Percentiles rank a stretch among this genome's conserved stretches.
Conservation (phyloP, 2,329 filamentous ascomycete species). For the Alternaria arbusti region DNA sequence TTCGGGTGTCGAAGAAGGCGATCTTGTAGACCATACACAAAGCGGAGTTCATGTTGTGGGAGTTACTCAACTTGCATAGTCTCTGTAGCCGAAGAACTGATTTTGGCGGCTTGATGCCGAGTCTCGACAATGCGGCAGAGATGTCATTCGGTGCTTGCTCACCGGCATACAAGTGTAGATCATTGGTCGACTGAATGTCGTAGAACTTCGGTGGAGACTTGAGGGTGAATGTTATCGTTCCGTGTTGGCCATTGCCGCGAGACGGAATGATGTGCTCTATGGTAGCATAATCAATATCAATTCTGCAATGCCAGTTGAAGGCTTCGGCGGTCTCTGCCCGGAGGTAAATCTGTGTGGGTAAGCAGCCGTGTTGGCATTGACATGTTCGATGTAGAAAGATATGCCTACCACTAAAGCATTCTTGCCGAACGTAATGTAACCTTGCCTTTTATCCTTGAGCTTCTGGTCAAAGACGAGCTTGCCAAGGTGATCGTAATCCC, state of each 20-base stretch:
- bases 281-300: slow-evolving; percentile 54
- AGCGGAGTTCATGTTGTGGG: slow-evolving; percentile 50
- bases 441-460: slow-evolving; percentile 50
- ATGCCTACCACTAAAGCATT: slow-evolving; percentile 35
- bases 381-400: neutral
- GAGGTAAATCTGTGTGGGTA: slow-evolving; percentile 15
- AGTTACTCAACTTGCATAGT: slow-evolving; percentile 45
- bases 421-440: slow-evolving; percentile 47
- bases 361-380: neutral
- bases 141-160: neutral
- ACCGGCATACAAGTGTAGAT: slow-evolving; percentile 28
- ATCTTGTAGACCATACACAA: slow-evolving; percentile 60
- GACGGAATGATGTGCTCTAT: slow-evolving; percentile 48
- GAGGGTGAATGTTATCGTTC: slow-evolving; percentile 47
- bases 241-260: slow-evolving; percentile 23
- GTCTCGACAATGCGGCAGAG: neutral
- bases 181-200: slow-evolving; percentile 20
- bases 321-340: neutral
- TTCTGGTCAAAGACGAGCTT: slow-evolving; percentile 51
- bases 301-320: slow-evolving; percentile 34
- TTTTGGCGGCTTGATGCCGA: slow-evolving; percentile 6
- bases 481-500: slow-evolving; percentile 46
- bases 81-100: slow-evolving; percentile 28
- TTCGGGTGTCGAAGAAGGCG: slow-evolving; percentile 23
- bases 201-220: slow-evolving; percentile 50